phyloP scores from a whole-genome alignment of 352 stramenopile genomes.

The Stephanocyclus meneghinianus region DNA sequence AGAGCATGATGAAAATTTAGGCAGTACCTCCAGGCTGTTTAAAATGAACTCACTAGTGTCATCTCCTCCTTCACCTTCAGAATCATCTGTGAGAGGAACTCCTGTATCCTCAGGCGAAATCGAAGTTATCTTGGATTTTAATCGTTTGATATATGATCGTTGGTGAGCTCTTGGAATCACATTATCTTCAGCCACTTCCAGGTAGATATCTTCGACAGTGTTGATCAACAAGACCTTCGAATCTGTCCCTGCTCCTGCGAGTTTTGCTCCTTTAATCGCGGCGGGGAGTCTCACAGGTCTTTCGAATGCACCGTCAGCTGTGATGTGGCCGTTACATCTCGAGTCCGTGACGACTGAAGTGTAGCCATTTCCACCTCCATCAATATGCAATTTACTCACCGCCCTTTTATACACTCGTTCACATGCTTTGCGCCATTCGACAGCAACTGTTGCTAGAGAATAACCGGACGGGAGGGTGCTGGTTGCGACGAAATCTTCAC shows the following conservation, averaged over 20 bases:
- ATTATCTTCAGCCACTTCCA: constrained; percentile 67
- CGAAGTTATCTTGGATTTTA: constrained; percentile 67
- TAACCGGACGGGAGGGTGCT: constrained; percentile 27
- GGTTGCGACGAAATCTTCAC: constrained; percentile 52
- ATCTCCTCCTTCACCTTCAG: constrained; percentile 75
- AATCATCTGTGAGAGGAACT: constrained; percentile 77
- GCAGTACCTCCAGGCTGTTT: not conserved
- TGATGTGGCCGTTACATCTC: constrained; percentile 79
- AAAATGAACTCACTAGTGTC: constrained; percentile 71
- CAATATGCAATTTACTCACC: constrained; percentile 45
- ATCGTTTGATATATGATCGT: constrained; percentile 66
- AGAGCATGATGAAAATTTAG: not conserved
- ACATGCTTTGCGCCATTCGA: constrained; percentile 74
- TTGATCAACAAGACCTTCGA: constrained; percentile 58
- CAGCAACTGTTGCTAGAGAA: constrained; percentile 48
- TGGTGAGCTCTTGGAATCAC: constrained; percentile 79
- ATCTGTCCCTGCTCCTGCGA: constrained; percentile 58
- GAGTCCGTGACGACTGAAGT: constrained; percentile 73
- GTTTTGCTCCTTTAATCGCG: constrained; percentile 74
- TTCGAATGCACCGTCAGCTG: constrained; percentile 73
- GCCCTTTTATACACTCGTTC: constrained; percentile 78
- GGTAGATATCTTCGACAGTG: constrained; percentile 67
- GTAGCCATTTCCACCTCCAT: constrained; percentile 58
- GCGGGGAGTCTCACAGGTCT: constrained; percentile 75
- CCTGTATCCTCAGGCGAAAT: constrained; percentile 58